Conservation (phyloP, 2,329 filamentous ascomycete genomes). For the Pseudogymnoascus pannorum region DNA sequence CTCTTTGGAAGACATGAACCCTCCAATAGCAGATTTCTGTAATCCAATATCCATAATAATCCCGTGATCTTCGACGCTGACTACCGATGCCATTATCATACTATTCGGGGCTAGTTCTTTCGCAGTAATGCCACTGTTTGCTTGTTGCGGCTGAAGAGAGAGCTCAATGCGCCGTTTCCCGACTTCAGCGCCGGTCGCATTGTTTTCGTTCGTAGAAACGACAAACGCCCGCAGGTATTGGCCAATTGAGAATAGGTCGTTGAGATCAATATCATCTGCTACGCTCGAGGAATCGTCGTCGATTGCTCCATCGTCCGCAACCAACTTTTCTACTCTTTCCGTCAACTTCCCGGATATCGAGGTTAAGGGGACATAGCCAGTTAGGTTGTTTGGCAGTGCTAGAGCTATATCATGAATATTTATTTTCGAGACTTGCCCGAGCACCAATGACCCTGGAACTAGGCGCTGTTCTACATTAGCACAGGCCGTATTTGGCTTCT, state of each 20-base stretch:
- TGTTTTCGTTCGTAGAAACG: constrained; percentile 65
- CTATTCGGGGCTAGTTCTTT: constrained; percentile 67
- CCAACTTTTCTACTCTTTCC: constrained; percentile 59
- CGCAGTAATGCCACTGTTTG: constrained; percentile 67
- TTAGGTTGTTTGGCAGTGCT: constrained; percentile 85
- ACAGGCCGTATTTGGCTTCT: constrained; percentile 14
- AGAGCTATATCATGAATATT: constrained; percentile 72
- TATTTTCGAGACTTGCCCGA: constrained; percentile 79
- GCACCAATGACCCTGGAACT: constrained; percentile 75
- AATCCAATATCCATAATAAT: constrained; percentile 88
- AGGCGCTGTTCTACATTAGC: constrained; percentile 52
- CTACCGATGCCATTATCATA: constrained; percentile 79
- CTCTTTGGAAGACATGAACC: constrained; percentile 81
- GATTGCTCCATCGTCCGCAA: constrained; percentile 50
- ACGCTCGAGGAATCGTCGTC: constrained; percentile 34
- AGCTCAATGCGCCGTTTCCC: constrained; percentile 78
- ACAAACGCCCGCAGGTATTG: constrained; percentile 86
- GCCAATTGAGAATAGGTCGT: constrained; percentile 68
- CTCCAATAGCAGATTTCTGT: constrained; percentile 58
- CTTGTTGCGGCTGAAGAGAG: constrained; percentile 69
- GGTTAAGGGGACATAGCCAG: constrained; percentile 84
- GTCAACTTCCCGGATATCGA: constrained; percentile 79
- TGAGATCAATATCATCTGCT: constrained; percentile 60
- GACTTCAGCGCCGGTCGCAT: constrained; percentile 44
- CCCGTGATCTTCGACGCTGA: constrained; percentile 93